phyloP scores from a whole-genome alignment of 2,329 filamentous ascomycete genomes.

The Colletotrichum melonis region DNA sequence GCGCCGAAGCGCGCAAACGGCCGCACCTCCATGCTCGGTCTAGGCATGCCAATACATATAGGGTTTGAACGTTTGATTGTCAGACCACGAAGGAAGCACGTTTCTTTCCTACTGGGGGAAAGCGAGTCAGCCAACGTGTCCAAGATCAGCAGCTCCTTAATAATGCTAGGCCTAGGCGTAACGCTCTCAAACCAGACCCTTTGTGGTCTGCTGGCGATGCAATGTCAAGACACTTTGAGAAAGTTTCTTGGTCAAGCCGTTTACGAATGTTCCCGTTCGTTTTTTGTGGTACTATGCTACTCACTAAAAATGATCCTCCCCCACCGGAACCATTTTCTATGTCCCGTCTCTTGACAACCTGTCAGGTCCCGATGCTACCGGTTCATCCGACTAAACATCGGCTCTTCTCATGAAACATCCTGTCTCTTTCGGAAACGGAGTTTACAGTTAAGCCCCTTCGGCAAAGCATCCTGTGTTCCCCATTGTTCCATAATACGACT shows the following conservation, averaged over 20 bases:
- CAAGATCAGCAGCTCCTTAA: neutral
- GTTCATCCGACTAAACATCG: neutral
- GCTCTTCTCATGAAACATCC: neutral
- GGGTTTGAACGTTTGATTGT: neutral
- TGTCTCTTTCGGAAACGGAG: conserved; percentile 49
- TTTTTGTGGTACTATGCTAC: neutral
- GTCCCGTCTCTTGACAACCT: neutral
- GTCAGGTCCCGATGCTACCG: neutral
- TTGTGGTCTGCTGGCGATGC: neutral
- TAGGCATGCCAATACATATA: neutral
- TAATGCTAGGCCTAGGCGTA: neutral
- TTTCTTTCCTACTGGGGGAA: neutral
- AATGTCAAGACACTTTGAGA: neutral
- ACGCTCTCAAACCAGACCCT: neutral
- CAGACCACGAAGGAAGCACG: neutral
- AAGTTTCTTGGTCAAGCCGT: neutral
- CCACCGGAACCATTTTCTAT: neutral
- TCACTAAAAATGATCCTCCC: neutral
- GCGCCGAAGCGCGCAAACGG: neutral
- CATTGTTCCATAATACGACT: neutral
- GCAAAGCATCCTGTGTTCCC: neutral
- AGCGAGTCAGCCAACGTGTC: neutral
- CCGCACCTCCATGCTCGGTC: neutral
- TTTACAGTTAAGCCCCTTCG: neutral
- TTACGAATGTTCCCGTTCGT: neutral